These are phyloP conservation scores for Sporothrix protearum DNA, from an alignment of 2,329 filamentous ascomycete genomes.

Conservation along the genomic window DNA sequence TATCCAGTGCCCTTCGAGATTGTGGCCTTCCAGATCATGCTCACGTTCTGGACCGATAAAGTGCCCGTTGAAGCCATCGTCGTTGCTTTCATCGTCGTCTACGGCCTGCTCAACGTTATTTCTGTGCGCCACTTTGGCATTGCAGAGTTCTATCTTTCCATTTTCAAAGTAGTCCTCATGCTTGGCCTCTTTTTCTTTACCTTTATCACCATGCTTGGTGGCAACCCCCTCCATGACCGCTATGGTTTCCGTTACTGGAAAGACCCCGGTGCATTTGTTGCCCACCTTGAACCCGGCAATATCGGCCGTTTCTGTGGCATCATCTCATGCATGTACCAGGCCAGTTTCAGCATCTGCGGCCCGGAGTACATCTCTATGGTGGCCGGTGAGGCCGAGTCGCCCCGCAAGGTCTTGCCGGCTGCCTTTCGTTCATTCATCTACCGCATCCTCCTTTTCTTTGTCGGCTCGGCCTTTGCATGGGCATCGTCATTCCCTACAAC, in stretches of 20 bases:
- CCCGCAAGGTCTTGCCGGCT: slow-evolving; percentile 55
- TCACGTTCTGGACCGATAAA: slow-evolving; percentile 52
- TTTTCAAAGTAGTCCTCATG: slow-evolving; percentile 48
- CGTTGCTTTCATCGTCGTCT: slow-evolving; percentile 24
- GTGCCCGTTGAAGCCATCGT: slow-evolving; percentile 39
- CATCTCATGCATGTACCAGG: slow-evolving; percentile 41
- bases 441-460: slow-evolving; percentile 63
- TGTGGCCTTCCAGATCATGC: slow-evolving; percentile 56
- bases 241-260: slow-evolving; percentile 28
- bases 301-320: slow-evolving; percentile 44
- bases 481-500: slow-evolving; percentile 60
- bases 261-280: slow-evolving; percentile 44
- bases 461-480: slow-evolving; percentile 62
- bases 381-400: slow-evolving; percentile 53
- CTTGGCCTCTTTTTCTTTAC: slow-evolving; percentile 50
- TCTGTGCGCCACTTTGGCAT: slow-evolving; percentile 26
- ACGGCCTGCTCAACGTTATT: slow-evolving; percentile 15
- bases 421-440: slow-evolving; percentile 66
- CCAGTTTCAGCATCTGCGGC: slow-evolving; percentile 51
- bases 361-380: slow-evolving; percentile 58
- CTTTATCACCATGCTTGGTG: slow-evolving; percentile 46
- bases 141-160: slow-evolving; percentile 26
- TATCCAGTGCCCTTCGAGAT: slow-evolving; percentile 41
- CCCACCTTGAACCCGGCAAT: slow-evolving; percentile 38
- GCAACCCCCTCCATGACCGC: slow-evolving; percentile 22